Evolutionary conservation across 495 filamentous ascomycete species (phyloP).

Genomic region (Aspergillus incahuasiensis): DNA sequence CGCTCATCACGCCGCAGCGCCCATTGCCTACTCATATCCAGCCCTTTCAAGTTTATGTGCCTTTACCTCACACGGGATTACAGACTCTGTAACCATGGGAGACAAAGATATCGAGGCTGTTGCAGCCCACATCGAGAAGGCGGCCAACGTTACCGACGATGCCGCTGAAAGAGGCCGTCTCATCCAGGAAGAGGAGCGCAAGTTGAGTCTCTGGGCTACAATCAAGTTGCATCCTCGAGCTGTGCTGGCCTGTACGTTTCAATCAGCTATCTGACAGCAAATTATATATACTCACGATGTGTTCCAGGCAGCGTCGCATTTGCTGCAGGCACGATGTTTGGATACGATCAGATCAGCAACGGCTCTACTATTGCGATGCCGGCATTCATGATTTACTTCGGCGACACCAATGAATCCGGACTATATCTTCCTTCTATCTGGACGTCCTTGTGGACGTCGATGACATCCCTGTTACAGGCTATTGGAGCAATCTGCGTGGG

Average conservation of each 20-base stretch:
- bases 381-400: constrained; percentile 5
- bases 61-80: neutral
- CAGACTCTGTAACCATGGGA: neutral
- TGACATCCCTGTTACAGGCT: constrained; percentile 3
- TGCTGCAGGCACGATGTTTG: neutral
- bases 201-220: neutral
- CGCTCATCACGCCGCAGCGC: neutral
- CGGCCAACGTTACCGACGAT: neutral
- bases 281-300: no score
- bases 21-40: no score
- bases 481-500: neutral
- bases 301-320: neutral
- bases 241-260: neutral
- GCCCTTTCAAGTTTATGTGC: neutral
- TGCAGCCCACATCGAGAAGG: neutral
- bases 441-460: constrained; percentile 8
- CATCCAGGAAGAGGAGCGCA: neutral
- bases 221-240: neutral
- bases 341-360: constrained; percentile 3
- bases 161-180: constrained; percentile 2
- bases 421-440: constrained; percentile 7
- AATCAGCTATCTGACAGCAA: no score
- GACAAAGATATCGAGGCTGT: constrained; percentile 1
- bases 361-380: constrained; percentile 5
- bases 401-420: neutral